Conservation (phyloP, 805 yeast species). For the Maudiozyma pseudohumilis region DNA sequence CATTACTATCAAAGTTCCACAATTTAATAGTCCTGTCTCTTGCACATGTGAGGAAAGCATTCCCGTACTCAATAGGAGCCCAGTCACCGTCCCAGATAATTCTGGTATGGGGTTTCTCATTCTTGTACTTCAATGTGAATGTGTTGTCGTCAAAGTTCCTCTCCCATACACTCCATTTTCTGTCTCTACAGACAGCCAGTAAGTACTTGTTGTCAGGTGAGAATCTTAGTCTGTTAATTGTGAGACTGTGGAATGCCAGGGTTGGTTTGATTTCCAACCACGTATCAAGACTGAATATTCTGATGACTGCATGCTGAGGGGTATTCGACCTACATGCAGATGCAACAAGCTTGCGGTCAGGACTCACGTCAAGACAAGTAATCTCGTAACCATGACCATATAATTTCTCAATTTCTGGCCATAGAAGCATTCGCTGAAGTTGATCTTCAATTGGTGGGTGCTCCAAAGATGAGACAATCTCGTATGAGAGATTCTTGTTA, state of each 20-base stretch:
- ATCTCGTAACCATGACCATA: slow-evolving; percentile 98
- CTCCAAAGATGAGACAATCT: slow-evolving; percentile 36
- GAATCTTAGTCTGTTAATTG: slow-evolving; percentile 75
- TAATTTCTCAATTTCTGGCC: slow-evolving; percentile 91
- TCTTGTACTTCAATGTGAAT: slow-evolving; percentile 32
- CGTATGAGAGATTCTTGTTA: slow-evolving; percentile 34
- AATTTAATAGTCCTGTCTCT: slow-evolving; percentile 73
- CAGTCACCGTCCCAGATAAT: slow-evolving; percentile 95
- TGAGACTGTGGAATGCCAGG: slow-evolving; percentile 64
- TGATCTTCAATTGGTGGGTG: slow-evolving; percentile 84
- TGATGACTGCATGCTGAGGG: slow-evolving; percentile 72
- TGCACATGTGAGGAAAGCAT: slow-evolving; percentile 71
- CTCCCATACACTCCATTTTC: slow-evolving; percentile 73
- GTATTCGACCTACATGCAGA: slow-evolving; percentile 88
- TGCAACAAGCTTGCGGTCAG: slow-evolving; percentile 56
- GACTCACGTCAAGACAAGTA: slow-evolving; percentile 63
- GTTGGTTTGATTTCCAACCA: slow-evolving; percentile 53
- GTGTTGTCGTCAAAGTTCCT: slow-evolving; percentile 31
- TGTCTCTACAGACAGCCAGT: slow-evolving; percentile 78
- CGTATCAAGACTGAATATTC: slow-evolving; percentile 54
- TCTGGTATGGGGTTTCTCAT: slow-evolving; percentile 76
- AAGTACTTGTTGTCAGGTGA: slow-evolving; percentile 58
- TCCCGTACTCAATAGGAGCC: slow-evolving; percentile 44
- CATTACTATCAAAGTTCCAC: slow-evolving; percentile 44
- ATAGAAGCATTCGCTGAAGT: slow-evolving; percentile 79